phyloP scores from a whole-genome alignment of 1,284 basidiomycete species.

The Sanghuangporus sanghuang region DNA sequence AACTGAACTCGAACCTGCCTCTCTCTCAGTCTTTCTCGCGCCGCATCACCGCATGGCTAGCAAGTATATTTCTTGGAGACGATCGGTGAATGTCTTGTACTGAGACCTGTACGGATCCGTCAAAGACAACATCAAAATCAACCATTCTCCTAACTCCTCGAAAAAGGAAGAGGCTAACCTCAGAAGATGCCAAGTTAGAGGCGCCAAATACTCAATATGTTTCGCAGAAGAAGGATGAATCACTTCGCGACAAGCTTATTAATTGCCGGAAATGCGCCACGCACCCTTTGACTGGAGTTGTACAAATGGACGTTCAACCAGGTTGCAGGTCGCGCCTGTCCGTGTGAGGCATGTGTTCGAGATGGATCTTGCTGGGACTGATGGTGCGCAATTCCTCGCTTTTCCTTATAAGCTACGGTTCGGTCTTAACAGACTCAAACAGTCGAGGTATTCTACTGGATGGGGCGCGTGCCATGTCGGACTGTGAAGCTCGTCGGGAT shows the following conservation, averaged over 20 bases:
- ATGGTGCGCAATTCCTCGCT: conserved; percentile 26
- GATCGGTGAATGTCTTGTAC: conserved; percentile 1
- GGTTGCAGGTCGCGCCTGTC: conserved; percentile 54
- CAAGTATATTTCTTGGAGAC: background rate
- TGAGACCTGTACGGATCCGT: background rate
- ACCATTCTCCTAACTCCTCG: conserved; percentile 5
- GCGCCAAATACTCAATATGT: background rate
- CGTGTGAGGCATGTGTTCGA: conserved; percentile 53
- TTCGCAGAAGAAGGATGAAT: background rate
- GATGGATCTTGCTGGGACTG: conserved; percentile 42
- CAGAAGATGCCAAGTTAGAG: background rate
- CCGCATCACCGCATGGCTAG: too few relatives aligned
- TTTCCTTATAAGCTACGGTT: background rate
- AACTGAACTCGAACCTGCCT: too few relatives aligned
- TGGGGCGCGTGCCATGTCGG: conserved; percentile 66
- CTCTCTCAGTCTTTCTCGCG: too few relatives aligned
- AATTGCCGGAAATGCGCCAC: background rate
- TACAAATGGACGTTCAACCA: conserved; percentile 60
- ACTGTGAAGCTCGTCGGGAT: conserved; percentile 54
- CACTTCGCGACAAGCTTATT: background rate
- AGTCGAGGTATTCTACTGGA: conserved; percentile 60
- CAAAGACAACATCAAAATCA: background rate
- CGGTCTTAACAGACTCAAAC: conserved; percentile 18
- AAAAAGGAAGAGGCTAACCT: conserved; percentile 5
- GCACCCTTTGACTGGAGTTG: conserved; percentile 21